Base-by-base conservation (phyloP, 805 yeast species). In the Starmerella roubikii region DNA sequence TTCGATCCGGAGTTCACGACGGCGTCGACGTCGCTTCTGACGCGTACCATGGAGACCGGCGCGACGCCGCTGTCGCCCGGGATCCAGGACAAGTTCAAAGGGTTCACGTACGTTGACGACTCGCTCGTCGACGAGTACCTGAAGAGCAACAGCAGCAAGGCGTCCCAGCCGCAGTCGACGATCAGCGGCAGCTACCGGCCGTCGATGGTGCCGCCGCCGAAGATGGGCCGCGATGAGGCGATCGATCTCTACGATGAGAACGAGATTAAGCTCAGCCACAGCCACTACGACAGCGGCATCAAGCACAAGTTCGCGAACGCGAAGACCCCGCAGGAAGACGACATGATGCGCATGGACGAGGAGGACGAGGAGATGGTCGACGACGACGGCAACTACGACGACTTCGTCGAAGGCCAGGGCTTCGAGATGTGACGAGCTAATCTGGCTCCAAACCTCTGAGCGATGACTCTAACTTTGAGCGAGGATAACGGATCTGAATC, bases 1-100 rank as follows among this genome's bases (percentile, higher is more conserved):
- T 91, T 91, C 60, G 98, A 91, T 57, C 97, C 98, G 4, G 97
- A 91, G 60, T 91, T 91, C 61, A 91, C 98, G 17, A 78, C 77
- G 52, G 83, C 93, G 31, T 78, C 93, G 15, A 84, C 95, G 0
- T 78, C 93, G 8, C 42, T 49, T 32, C 76, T 76, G 29, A 72
- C 85, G 57, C 78, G 64, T 67, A 67, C 77, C 56, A 34, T 37
- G 39, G 61, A 53, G 53, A 62, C 50, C 53, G 61, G 60, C 34
- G 35, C 48, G 23, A 81, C 95, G 3, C 97, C 97, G 24, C 64
- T 91, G 46, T 78, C 93, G 9, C 95, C 95, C 3, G 94, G 93
- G 0, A 76, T 88, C 53, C 98, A 91, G 63, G 96, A 91, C 37
- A 86, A 86, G 57, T 91, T 91, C 64, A 84, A 83, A 53, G 98